Percentiles rank a stretch among this genome's conserved stretches.
These are phyloP conservation scores for Mollisiaceae sp. DNA, from an alignment of 2,329 filamentous ascomycete genomes.

Conservation along the genomic window DNA sequence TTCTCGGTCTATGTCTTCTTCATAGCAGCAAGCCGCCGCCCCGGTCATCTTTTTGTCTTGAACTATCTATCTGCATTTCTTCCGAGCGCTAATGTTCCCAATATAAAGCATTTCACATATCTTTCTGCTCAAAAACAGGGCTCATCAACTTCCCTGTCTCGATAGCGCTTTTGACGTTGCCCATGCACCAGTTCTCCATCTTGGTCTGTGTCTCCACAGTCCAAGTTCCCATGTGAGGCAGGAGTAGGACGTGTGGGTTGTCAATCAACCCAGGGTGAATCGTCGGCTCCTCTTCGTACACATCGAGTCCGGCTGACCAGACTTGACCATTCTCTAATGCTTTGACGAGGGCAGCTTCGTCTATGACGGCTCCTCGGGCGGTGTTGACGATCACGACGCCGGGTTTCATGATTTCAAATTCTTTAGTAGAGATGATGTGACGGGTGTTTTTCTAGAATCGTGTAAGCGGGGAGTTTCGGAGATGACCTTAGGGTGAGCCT, in stretches of 20 bases:
- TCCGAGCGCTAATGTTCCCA: not conserved
- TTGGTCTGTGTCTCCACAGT: slow-evolving; percentile 67
- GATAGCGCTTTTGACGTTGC: slow-evolving; percentile 69
- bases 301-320: slow-evolving; percentile 74
- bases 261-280: slow-evolving; percentile 73
- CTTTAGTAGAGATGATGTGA: slow-evolving; percentile 73
- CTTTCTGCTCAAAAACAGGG: slow-evolving; percentile 74
- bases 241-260: slow-evolving; percentile 73
- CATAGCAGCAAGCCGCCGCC: not conserved
- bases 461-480: slow-evolving; percentile 4
- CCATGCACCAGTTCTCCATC: slow-evolving; percentile 79
- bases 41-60: not conserved
- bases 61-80: not conserved
- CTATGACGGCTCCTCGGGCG: slow-evolving; percentile 80
- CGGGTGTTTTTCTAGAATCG: slow-evolving; percentile 60
- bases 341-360: slow-evolving; percentile 78
- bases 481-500: slow-evolving; percentile 44
- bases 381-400: slow-evolving; percentile 83
- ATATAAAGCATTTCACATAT: slow-evolving; percentile 42
- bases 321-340: slow-evolving; percentile 75
- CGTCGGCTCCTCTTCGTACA: slow-evolving; percentile 81
- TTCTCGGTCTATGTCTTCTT: slow-evolving; percentile 4
- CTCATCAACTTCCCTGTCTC: slow-evolving; percentile 66
- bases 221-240: slow-evolving; percentile 88
- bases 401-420: slow-evolving; percentile 79